phyloP scores from a whole-genome alignment of 495 filamentous ascomycete species.

The Terfezia claveryi region DNA sequence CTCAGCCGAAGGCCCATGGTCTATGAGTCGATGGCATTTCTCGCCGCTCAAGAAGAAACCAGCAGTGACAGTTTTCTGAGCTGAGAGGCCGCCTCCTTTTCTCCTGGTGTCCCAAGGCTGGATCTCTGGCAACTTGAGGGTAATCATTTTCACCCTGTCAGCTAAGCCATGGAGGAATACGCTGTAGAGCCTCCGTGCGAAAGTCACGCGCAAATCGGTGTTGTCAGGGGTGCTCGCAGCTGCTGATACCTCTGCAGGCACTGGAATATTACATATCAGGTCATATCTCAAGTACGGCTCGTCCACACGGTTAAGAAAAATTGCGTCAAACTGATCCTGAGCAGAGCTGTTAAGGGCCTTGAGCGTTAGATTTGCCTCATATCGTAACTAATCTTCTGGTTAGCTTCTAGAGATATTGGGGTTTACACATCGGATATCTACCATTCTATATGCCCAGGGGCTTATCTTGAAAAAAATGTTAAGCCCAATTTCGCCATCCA shows the following conservation, averaged over 20 bases:
- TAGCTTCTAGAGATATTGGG: slow-evolving; percentile 3
- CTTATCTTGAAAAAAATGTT: slow-evolving; percentile 89
- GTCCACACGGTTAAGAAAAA: slow-evolving; percentile 56
- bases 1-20: slow-evolving; percentile 69
- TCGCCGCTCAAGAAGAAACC: slow-evolving; percentile 49
- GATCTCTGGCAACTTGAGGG: slow-evolving; percentile 26
- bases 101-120: slow-evolving; percentile 20
- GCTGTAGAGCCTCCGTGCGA: slow-evolving; percentile 33
- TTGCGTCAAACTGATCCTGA: slow-evolving; percentile 57
- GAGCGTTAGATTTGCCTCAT: slow-evolving; percentile 49
- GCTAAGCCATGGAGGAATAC: slow-evolving; percentile 46
- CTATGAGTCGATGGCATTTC: slow-evolving; percentile 49
- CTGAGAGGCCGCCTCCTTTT: not conserved
- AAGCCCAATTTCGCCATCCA: slow-evolving; percentile 46
- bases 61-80: slow-evolving; percentile 15
- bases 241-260: slow-evolving; percentile 2
- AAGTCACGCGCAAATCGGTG: slow-evolving; percentile 19
- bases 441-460: slow-evolving; percentile 50
- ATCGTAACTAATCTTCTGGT: slow-evolving; percentile 26
- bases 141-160: slow-evolving; percentile 47
- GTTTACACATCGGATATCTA: slow-evolving; percentile 10
- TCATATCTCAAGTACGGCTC: slow-evolving; percentile 52
- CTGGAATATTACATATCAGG: slow-evolving; percentile 26
- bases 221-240: not conserved
- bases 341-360: slow-evolving; percentile 49